Evolutionary conservation across 1,139 yeast genomes (phyloP), one percentile per base, ranked within the genome.

Genomic region (Lodderomyces pseudojiufengensis): DNA sequence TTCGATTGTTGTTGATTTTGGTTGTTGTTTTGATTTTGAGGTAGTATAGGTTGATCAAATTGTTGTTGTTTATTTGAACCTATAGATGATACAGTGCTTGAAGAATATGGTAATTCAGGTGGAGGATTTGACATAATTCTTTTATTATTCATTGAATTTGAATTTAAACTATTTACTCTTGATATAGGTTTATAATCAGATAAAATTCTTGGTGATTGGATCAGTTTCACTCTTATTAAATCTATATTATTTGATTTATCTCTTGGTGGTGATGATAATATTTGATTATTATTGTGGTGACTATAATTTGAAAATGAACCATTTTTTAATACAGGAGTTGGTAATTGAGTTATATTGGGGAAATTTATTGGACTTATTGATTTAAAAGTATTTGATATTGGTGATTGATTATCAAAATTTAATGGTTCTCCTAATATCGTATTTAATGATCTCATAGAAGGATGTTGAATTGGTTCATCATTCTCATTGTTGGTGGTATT

Each of bases 251-350:
- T 18, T 22, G 16, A 12, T 22, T 27, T 14, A 22, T 27, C 33
- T 29, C 20, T 33, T n/a, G 39, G 35, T 7, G 44, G 40, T 3
- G 43, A 35, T n/a, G 43, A 24, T 14, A 33, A 24, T 16, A 33
- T 8, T 5, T 32, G 13, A n/a, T n/a, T 28, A 27, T 13, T 25
- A 18, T 20, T 28, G 24, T 18, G 26, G 32, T 34, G 35, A 27
- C 33, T 37, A 29, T 32, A 34, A 25, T 32, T 39, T 16, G 47
- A 37, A 43, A 55, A 57, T 3, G 59, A 51, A 2, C 58, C 59
- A 64, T 76, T 51, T 65, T 80, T 26, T 62, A 75, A 40, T 65
- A 78, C 47, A 61, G 88, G 33, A 68, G 78, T 61, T 57, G 80
- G 52, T 21, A 41, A 26, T 33, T 38, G 47, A 65, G 76, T 44